Evolutionary conservation across 1,139 yeast species (phyloP), one percentile per base, ranked within the genome.

Genomic region (Candida frijolesensis): DNA sequence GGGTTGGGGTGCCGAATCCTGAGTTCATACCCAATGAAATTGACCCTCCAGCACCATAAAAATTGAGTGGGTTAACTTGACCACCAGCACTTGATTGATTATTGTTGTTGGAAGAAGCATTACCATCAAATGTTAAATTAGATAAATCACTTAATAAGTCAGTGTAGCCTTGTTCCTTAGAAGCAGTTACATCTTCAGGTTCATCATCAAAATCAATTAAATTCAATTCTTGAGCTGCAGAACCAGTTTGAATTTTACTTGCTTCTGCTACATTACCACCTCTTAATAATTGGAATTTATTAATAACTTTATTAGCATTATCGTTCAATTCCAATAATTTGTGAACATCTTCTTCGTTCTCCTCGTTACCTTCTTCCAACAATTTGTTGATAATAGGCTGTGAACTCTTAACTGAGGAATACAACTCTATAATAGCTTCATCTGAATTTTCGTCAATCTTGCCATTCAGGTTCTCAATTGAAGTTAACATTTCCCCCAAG

Each of bases 351-450:
- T 76, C 84, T 57, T 83, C 89, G 60, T 87, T 85, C 25, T 67
- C 72, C 12, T 45, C 42, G 19, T 50, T 49, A 12, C 46, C 50
- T 45, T 83, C 83, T 63, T 89, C 96, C 55, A 91, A 84, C 62
- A 95, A 87, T 60, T 85, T 87, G 64, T 88, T 89, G 57, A 94
- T 81, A 61, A 89, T 91, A 40, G 98, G 97, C 62, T 87, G 92
- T 27, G 97, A 85, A 48, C 85, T 85, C 66, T 89, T 91, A 57
- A 95, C 76, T 1, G 96, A 79, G 42, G 86, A 79, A 59, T 86
- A 89, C 54, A 95, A 78, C 60, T 94, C 98, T 47, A 79, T 74
- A 30, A 89, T 70, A 2, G 97, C 94, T 58, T 87, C 94, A 65
- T 83, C 84, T 18, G 79, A 69, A 30, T 82, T 75, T 55, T 84